These are phyloP conservation scores for Myxozyma lipomycoides DNA, from an alignment of 805 yeast genomes.

Conservation along the genomic window DNA sequence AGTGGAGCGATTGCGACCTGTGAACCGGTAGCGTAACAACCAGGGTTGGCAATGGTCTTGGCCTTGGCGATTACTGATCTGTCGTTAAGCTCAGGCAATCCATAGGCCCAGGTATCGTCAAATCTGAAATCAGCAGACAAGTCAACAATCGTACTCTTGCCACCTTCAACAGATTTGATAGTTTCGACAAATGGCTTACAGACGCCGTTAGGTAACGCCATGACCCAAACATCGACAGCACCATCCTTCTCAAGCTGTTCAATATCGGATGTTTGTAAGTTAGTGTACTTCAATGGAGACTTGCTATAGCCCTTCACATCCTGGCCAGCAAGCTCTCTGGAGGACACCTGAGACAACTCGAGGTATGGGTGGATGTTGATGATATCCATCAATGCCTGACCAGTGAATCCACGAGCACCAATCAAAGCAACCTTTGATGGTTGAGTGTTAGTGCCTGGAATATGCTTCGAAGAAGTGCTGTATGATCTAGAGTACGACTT, in stretches of 20 bases:
- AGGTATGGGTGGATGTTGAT: constrained; percentile 83
- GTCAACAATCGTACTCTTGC: constrained; percentile 78
- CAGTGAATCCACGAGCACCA: constrained; percentile 98
- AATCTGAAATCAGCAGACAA: constrained; percentile 95
- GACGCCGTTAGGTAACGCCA: constrained; percentile 98
- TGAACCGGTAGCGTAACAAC: constrained; percentile 99
- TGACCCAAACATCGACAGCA: constrained; percentile 93
- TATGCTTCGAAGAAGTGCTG: constrained; percentile 3
- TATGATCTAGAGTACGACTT: not conserved
- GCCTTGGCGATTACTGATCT: constrained; percentile 67
- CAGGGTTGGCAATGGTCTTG: constrained; percentile 88
- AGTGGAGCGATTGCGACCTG: constrained; percentile 90
- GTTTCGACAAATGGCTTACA: constrained; percentile 56
- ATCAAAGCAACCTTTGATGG: constrained; percentile 81
- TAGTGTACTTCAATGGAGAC: constrained; percentile 63
- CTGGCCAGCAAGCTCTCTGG: constrained; percentile 89
- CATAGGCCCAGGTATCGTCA: constrained; percentile 90
- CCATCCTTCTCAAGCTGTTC: constrained; percentile 67
- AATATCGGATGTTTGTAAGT: constrained; percentile 83
- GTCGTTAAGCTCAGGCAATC: constrained; percentile 85
- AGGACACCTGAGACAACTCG: constrained; percentile 88
- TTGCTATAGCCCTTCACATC: constrained; percentile 84
- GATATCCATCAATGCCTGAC: constrained; percentile 83
- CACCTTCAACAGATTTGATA: constrained; percentile 46
- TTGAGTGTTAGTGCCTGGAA: constrained; percentile 52